These are phyloP conservation scores for Polychaeton citri DNA, from an alignment of 2,329 filamentous ascomycete species.

Conservation along the genomic window DNA sequence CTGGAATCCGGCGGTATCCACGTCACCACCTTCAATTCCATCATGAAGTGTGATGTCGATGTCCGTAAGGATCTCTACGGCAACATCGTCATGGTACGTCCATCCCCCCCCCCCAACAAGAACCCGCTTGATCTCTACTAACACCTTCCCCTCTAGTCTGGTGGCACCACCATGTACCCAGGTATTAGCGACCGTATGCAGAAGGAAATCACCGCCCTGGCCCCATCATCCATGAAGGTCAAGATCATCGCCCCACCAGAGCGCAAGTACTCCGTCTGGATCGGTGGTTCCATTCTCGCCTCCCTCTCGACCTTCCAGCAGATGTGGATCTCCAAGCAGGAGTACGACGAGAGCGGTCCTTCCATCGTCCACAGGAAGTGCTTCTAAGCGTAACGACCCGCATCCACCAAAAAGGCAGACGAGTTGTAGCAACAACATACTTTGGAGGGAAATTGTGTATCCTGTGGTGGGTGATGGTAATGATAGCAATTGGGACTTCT, in stretches of 20 bases:
- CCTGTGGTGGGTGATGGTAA: background rate
- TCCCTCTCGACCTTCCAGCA: conserved; percentile 99
- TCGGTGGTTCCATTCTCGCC: conserved; percentile 99
- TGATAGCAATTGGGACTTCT: background rate
- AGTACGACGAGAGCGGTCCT: conserved; percentile 99
- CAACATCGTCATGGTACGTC: conserved; percentile 99
- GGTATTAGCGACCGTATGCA: conserved; percentile 99
- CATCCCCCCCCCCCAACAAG: conserved; percentile 1
- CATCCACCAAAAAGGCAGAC: background rate
- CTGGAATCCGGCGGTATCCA: conserved; percentile 98
- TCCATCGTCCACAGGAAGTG: conserved; percentile 99
- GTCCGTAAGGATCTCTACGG: conserved; percentile 99
- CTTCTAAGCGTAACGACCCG: conserved; percentile 60
- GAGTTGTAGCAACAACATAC: background rate
- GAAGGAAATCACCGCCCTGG: conserved; percentile 99
- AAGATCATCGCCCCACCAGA: conserved; percentile 99
- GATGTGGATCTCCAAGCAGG: conserved; percentile 99
- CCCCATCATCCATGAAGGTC: conserved; percentile 99
- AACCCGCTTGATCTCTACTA: conserved; percentile 2
- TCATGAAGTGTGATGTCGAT: conserved; percentile 99
- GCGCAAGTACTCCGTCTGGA: conserved; percentile 99
- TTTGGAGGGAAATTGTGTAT: background rate
- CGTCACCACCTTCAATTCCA: conserved; percentile 99
- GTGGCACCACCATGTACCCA: conserved; percentile 99
- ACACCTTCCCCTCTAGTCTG: conserved; percentile 51